A percentile compares a stretch with the other conserved stretches of the same genome.
Evolutionary conservation across 1,284 basidiomycete species (phyloP).

Genomic region (Schizophyllum commune): DNA sequence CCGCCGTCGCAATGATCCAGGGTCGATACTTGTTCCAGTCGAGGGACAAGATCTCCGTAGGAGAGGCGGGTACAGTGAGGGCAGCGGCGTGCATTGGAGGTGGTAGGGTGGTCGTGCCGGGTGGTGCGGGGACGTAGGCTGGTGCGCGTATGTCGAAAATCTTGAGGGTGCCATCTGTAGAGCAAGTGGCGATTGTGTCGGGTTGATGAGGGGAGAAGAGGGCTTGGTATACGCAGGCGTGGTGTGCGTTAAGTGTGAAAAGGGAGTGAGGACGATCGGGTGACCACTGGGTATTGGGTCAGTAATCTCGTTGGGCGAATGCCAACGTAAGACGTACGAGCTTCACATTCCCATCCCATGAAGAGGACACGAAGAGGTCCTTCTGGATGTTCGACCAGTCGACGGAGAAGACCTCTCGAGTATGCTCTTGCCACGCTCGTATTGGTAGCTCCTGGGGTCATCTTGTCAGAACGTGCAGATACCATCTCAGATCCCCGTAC

Average conservation of each 20-base stretch:
- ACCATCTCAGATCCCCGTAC: constrained; percentile 18
- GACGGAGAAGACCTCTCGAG: constrained; percentile 87
- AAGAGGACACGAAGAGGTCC: constrained; percentile 80
- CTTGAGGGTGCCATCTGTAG: constrained; percentile 76
- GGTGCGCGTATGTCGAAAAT: constrained; percentile 72
- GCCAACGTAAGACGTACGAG: constrained; percentile 47
- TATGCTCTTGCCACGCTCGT: constrained; percentile 90
- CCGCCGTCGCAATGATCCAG: constrained; percentile 69
- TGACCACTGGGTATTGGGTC: constrained; percentile 60
- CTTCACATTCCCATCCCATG: constrained; percentile 91
- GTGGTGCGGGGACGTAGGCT: constrained; percentile 31
- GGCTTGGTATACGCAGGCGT: constrained; percentile 82
- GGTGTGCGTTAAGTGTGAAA: constrained; percentile 75
- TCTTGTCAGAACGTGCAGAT: constrained; percentile 21
- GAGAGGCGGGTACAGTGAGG: constrained; percentile 64
- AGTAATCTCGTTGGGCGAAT: neutral
- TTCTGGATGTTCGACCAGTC: constrained; percentile 98
- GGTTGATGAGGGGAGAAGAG: constrained; percentile 90
- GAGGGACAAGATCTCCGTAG: constrained; percentile 66
- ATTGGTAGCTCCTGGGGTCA: constrained; percentile 75
- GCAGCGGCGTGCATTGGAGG: constrained; percentile 56
- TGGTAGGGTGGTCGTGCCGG: constrained; percentile 46
- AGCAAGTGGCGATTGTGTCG: constrained; percentile 74
- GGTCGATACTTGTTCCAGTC: constrained; percentile 94
- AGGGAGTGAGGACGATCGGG: constrained; percentile 76